These are phyloP conservation scores for Plectosphaerella plurivora DNA, from an alignment of 2,329 filamentous ascomycete species.

Conservation along the genomic window DNA sequence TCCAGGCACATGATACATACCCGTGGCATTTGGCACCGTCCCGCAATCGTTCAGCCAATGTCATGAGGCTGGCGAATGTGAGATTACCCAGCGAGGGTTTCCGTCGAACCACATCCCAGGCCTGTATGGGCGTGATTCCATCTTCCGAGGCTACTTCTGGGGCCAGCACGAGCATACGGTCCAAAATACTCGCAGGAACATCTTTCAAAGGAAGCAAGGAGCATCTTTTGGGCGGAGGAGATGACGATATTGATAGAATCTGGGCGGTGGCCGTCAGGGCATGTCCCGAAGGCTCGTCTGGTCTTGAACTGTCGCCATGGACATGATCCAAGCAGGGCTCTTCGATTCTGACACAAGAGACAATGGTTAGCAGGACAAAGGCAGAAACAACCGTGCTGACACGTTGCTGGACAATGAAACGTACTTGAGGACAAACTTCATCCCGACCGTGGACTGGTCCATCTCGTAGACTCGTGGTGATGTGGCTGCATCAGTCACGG, in stretches of 20 bases:
- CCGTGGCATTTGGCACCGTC: conserved; percentile 31
- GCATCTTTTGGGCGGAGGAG: background rate
- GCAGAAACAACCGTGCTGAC: no score
- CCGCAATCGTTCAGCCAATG: conserved; percentile 19
- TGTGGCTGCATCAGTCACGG: background rate
- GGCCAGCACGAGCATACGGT: conserved; percentile 17
- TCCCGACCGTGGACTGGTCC: conserved; percentile 17
- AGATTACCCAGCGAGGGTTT: conserved; percentile 25
- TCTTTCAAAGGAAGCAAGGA: conserved; percentile 4
- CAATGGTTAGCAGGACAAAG: background rate
- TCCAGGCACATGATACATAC: conserved; percentile 6
- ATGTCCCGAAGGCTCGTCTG: conserved; percentile 18
- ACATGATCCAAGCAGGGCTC: conserved; percentile 21
- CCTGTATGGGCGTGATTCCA: conserved; percentile 33
- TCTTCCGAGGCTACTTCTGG: conserved; percentile 19
- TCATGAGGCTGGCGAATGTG: conserved; percentile 18
- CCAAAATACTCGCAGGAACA: conserved; percentile 15
- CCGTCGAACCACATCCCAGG: conserved; percentile 27
- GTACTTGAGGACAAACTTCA: conserved; percentile 28
- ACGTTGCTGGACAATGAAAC: no score
- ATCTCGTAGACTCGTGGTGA: conserved; percentile 13
- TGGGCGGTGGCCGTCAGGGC: conserved; percentile 19
- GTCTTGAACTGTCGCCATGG: conserved; percentile 17
- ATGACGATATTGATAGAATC: conserved; percentile 6
- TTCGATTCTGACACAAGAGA: conserved; percentile 16